Conservation (phyloP, 2,329 filamentous ascomycete genomes). For the Phoma sp. region DNA sequence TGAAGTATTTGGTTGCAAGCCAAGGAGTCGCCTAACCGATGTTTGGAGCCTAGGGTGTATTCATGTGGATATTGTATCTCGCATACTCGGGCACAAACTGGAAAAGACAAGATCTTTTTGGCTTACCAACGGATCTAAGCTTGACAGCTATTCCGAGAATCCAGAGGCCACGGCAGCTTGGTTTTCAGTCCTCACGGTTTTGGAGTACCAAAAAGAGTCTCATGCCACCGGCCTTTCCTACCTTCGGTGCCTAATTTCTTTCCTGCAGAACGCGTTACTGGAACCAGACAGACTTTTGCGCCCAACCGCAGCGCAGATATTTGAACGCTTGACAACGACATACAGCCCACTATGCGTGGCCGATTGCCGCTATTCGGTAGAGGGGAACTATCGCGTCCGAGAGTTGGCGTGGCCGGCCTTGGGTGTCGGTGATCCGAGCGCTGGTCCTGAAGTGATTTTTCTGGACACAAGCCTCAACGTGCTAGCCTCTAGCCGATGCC, state of each 20-base stretch:
- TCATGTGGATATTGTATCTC: conserved; percentile 24
- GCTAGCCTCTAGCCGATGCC: too few relatives aligned
- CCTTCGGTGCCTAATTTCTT: background rate
- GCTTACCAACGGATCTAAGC: conserved; percentile 15
- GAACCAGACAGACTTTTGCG: background rate
- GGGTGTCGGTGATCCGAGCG: too few relatives aligned
- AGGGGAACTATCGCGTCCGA: too few relatives aligned
- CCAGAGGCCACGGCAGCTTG: conserved; percentile 6
- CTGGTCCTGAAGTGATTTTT: too few relatives aligned
- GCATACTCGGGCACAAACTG: conserved; percentile 6
- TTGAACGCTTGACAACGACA: too few relatives aligned
- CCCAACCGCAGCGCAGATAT: background rate
- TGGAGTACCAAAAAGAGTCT: too few relatives aligned
- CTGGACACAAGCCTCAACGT: too few relatives aligned
- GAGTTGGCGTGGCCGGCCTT: too few relatives aligned
- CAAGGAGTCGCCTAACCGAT: conserved; percentile 25
- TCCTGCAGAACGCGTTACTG: background rate
- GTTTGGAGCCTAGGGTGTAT: conserved; percentile 28
- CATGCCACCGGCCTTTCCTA: too few relatives aligned
- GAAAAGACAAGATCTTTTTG: conserved; percentile 12
- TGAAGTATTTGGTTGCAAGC: conserved; percentile 18
- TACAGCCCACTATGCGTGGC: too few relatives aligned
- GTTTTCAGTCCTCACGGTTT: background rate
- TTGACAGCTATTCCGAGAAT: conserved; percentile 25
- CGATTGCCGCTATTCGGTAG: too few relatives aligned